Percentiles rank a stretch among this genome's conserved stretches.
phyloP scores from a whole-genome alignment of 2,329 filamentous ascomycete genomes.

The Colletotrichum euphorbiae region DNA sequence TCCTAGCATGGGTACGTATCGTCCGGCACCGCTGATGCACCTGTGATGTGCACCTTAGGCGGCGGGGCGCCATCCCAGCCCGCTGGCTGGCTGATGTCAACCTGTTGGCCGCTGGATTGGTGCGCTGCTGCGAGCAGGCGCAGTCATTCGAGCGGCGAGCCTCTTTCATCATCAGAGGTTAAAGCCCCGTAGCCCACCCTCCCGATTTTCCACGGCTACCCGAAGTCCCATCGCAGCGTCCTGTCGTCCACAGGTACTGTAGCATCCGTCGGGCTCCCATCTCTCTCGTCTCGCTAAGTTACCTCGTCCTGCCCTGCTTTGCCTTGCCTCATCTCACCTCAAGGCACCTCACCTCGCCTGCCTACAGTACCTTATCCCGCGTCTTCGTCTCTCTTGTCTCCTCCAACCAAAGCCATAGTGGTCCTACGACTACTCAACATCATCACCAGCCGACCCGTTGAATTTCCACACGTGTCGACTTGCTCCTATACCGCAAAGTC shows the following conservation, averaged over 20 bases:
- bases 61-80: neutral
- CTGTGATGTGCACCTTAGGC: slow-evolving; percentile 23
- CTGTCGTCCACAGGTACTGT: too few relatives aligned
- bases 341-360: neutral
- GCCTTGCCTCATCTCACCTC: neutral
- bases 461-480: slow-evolving; percentile 29
- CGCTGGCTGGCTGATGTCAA: slow-evolving; percentile 2
- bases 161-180: slow-evolving; percentile 42
- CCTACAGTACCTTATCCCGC: neutral
- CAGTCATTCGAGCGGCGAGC: too few relatives aligned
- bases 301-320: neutral
- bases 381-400: neutral
- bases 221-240: too few relatives aligned
- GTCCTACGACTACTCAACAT: slow-evolving; percentile 22
- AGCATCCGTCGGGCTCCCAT: neutral
- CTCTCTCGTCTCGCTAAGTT: neutral
- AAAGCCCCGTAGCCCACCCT: slow-evolving; percentile 41
- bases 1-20: neutral
- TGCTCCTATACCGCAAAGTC: neutral
- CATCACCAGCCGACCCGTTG: slow-evolving; percentile 21
- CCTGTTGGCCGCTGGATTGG: slow-evolving; percentile 23
- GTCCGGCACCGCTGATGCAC: neutral
- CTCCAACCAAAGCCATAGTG: slow-evolving; percentile 8
- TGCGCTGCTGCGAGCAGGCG: too few relatives aligned
- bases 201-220: slow-evolving; percentile 37